Percentiles rank a stretch among this genome's conserved stretches.
phyloP scores from a whole-genome alignment of 495 filamentous ascomycete species.

The Penicillium malachiteum region DNA sequence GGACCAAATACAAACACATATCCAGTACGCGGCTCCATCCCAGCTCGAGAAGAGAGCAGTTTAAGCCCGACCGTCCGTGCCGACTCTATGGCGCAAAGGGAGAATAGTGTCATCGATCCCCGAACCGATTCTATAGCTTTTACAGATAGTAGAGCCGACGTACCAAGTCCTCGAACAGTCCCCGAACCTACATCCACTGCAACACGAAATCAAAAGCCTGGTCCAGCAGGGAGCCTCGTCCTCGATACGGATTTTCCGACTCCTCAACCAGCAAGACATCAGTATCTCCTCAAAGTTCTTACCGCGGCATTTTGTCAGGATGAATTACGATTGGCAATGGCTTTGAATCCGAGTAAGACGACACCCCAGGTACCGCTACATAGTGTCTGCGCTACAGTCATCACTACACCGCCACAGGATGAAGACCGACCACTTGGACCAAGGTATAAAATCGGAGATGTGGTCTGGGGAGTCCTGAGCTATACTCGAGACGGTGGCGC shows the following conservation, averaged over 20 bases:
- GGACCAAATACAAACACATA: slow-evolving; percentile 10
- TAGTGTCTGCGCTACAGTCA: slow-evolving; percentile 55
- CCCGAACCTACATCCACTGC: slow-evolving; percentile 6
- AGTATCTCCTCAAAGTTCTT: slow-evolving; percentile 61
- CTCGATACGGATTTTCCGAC: slow-evolving; percentile 40
- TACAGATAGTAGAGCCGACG: background rate
- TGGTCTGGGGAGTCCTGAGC: slow-evolving; percentile 52
- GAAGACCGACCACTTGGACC: slow-evolving; percentile 31
- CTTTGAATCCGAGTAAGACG: slow-evolving; percentile 40
- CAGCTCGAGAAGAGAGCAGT: background rate
- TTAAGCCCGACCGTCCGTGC: slow-evolving; percentile 4
- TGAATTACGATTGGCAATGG: slow-evolving; percentile 49
- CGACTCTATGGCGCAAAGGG: slow-evolving; percentile 6
- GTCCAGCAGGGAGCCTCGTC: slow-evolving; percentile 23
- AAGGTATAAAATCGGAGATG: slow-evolving; percentile 48
- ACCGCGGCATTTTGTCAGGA: slow-evolving; percentile 57
- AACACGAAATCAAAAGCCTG: background rate
- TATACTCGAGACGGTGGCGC: slow-evolving; percentile 51
- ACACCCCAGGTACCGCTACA: slow-evolving; percentile 54
- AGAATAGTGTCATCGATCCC: background rate
- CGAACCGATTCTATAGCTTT: background rate
- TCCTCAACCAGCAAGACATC: slow-evolving; percentile 36
- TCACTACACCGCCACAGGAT: slow-evolving; percentile 47
- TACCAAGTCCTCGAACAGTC: background rate
- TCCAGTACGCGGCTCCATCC: background rate